A percentile compares a stretch with the other conserved stretches of the same genome.
These are phyloP conservation scores for Sporisorium iseilematis-ciliati DNA, from an alignment of 1,284 basidiomycete species.

Conservation along the genomic window DNA sequence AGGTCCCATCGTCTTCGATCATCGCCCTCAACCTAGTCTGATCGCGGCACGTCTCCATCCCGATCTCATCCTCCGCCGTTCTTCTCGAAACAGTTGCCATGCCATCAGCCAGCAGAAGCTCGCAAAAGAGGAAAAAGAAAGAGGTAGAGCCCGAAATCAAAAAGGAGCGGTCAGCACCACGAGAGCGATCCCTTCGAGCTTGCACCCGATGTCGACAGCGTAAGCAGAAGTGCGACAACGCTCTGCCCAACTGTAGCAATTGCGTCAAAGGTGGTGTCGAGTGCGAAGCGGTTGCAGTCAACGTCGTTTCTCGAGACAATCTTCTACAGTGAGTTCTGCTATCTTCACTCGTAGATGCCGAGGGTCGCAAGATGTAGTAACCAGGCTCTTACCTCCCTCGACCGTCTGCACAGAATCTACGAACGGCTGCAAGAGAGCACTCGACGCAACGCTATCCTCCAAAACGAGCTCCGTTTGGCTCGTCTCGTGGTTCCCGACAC, in stretches of 20 bases:
- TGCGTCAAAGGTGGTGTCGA: conserved; percentile 40
- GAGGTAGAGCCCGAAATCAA: neutral
- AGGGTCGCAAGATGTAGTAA: neutral
- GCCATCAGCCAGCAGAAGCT: conserved; percentile 11
- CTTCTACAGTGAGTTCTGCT: conserved; percentile 34
- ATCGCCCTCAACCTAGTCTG: neutral
- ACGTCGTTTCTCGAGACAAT: conserved; percentile 32
- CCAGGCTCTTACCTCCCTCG: neutral
- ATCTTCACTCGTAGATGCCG: too few species aligned
- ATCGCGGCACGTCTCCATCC: neutral
- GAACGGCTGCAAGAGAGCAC: conserved; percentile 29
- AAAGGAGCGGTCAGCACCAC: neutral
- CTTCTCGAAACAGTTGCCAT: conserved; percentile 1
- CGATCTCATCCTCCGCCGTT: neutral
- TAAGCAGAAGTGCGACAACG: conserved; percentile 50
- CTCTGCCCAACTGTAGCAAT: conserved; percentile 40
- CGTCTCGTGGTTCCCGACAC: conserved; percentile 22
- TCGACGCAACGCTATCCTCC: conserved; percentile 24
- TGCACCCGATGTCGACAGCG: conserved; percentile 48
- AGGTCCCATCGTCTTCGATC: neutral
- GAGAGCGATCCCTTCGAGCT: conserved; percentile 39
- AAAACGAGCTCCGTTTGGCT: conserved; percentile 21
- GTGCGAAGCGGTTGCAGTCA: conserved; percentile 37
- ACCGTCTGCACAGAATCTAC: conserved; percentile 11
- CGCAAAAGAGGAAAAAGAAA: neutral